Evolutionary conservation across 2,329 filamentous ascomycete genomes (phyloP), one percentile per base, ranked within the genome.

Genomic region (Pseudocercospora musae): DNA sequence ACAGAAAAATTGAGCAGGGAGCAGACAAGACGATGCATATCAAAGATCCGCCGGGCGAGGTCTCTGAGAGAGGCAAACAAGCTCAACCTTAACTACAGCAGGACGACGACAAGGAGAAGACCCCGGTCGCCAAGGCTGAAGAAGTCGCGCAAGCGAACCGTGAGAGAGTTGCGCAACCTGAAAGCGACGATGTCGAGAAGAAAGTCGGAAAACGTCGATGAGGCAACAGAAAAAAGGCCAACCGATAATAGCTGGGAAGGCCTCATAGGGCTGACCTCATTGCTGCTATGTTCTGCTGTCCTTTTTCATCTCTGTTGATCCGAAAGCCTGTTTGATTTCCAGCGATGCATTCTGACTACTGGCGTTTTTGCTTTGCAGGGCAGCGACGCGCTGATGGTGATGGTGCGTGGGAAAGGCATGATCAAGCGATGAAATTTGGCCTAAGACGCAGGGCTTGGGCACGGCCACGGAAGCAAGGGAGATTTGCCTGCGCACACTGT

Each of bases 1-100:
- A 64, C 62, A 68, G 63, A 62, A 66, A 60, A 44, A 54, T 42
- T 44, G 54, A 62, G 62, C 49, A 64, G 56, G 58, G 55, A 58
- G 49, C 58, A 42, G 46, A 52, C 20, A 40, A 52, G 25, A 63
- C 61, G 40, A 52, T 42, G 42, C 62, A 61, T 42, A 57, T 62
- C 62, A 48, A 56, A 15, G 59, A 64, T 23, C 62, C 62, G 18
- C 20, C 57, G 55, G 29, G 56, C 23, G 59, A 65, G 33, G 59
- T 63, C 18, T 54, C 65, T 29, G 60, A 67, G 62, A 62, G 65
- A 67, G 59, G 62, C 48, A 52, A 52, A 52, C 48, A 52, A 52
- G 48, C 48, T 29, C 48, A 52, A 31, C 48, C 48, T 52, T 25
- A 52, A 52, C 48, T 52, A 9, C 23, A 13, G 25, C 21, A 52